These are phyloP conservation scores for Daldinia concentrica DNA, from an alignment of 495 filamentous ascomycete species.

Conservation along the genomic window DNA sequence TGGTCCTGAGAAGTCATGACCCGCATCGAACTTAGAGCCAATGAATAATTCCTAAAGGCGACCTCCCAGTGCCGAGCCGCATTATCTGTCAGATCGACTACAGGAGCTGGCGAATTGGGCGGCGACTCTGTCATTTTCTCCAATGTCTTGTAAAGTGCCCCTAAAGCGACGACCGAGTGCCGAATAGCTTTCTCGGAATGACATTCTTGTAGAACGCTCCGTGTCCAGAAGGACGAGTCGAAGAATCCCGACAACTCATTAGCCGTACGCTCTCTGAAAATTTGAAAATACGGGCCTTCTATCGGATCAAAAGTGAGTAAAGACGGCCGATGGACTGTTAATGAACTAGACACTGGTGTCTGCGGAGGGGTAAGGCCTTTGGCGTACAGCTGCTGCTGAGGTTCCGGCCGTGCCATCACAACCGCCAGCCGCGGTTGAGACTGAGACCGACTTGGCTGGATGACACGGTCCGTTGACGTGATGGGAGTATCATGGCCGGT, in stretches of 20 bases:
- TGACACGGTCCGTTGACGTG: slow-evolving; percentile 4
- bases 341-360: slow-evolving; percentile 43
- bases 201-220: slow-evolving; percentile 66
- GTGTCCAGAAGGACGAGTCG: slow-evolving; percentile 69
- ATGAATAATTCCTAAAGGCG: slow-evolving; percentile 56
- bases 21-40: slow-evolving; percentile 52
- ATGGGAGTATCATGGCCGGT: slow-evolving; percentile 28
- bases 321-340: slow-evolving; percentile 48
- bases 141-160: slow-evolving; percentile 69
- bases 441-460: slow-evolving; percentile 12
- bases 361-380: slow-evolving; percentile 44
- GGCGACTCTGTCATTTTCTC: slow-evolving; percentile 62
- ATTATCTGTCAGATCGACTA: slow-evolving; percentile 45
- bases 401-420: neutral
- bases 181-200: slow-evolving; percentile 68
- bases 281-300: slow-evolving; percentile 67
- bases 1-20: slow-evolving; percentile 46
- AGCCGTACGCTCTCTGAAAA: slow-evolving; percentile 66
- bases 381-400: neutral
- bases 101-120: slow-evolving; percentile 49
- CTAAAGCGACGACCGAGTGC: slow-evolving; percentile 72
- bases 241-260: slow-evolving; percentile 70
- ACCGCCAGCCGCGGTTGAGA: slow-evolving; percentile 7
- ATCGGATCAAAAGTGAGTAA: slow-evolving; percentile 50
- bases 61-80: slow-evolving; percentile 56